These are phyloP conservation scores for Penicillium nucicola DNA, from an alignment of 495 filamentous ascomycete genomes.

Conservation along the genomic window DNA sequence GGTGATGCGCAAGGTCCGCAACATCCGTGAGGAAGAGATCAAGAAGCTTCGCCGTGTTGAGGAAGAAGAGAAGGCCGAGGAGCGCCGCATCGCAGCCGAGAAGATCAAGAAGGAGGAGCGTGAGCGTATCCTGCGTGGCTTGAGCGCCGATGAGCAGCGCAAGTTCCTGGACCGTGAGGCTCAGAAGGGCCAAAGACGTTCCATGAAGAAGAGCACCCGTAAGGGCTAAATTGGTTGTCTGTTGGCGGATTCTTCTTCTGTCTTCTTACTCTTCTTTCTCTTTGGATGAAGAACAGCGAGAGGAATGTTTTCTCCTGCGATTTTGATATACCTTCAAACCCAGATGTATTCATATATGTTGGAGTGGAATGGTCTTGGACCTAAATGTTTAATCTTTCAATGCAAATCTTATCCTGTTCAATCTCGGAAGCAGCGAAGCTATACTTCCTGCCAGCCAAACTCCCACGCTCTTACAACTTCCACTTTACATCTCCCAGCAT, in stretches of 20 bases:
- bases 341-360: conserved; percentile 25
- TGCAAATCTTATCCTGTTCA: background rate
- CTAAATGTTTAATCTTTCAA: background rate
- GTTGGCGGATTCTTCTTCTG: conserved; percentile 17
- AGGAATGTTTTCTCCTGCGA: conserved; percentile 23
- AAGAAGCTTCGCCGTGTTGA: conserved; percentile 74
- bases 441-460: background rate
- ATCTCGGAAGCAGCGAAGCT: background rate
- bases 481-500: background rate
- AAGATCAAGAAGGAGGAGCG: conserved; percentile 89
- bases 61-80: conserved; percentile 93
- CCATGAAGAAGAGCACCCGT: conserved; percentile 64
- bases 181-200: conserved; percentile 74
- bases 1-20: conserved; percentile 77
- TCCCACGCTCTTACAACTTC: background rate
- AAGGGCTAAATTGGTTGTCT: conserved; percentile 26
- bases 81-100: conserved; percentile 72
- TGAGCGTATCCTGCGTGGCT: conserved; percentile 73
- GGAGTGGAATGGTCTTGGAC: conserved; percentile 1
- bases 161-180: conserved; percentile 91
- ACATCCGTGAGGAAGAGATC: conserved; percentile 76
- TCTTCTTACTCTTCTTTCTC: conserved; percentile 1
- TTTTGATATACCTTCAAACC: conserved; percentile 24
- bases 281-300: background rate
- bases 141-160: conserved; percentile 92